Evolutionary conservation across 2,329 filamentous ascomycete genomes (phyloP), one percentile per base, ranked within the genome.

Genomic region (Colletotrichum sp.): DNA sequence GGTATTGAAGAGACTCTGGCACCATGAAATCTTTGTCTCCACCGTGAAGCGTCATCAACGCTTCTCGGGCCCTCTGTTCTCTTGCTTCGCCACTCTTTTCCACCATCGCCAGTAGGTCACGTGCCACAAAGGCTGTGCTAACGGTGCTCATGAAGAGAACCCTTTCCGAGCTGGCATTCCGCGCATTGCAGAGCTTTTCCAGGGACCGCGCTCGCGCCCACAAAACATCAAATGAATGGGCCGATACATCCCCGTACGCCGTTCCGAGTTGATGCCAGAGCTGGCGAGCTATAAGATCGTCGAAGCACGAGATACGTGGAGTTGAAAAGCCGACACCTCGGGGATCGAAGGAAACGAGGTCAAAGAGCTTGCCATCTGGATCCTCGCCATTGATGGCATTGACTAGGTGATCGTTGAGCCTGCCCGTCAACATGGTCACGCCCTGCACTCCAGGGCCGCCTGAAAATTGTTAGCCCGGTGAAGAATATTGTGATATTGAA

Each of bases 291-390:
- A 72, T 12, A 13, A 57, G 63, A 24, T 72, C 32, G 4, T 52
- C 70, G 18, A 72, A 60, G 32, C 61, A 72, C 4, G 70, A 72
- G 18, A 60, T 72, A 2, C 65, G 24, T n/a, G 65, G 55, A 6
- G 71, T 73, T 39, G 71, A 63, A 24, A 69, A 63, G 16, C 65
- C 71, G n/a, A 89, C 81, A 5, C 87, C 88, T 7, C 88, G 86
- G 0, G 88, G 87, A 76, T 89, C 88, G 68, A 89, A 90, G 0
- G 83, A 84, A 2, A 90, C 72, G 1, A 90, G 78, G 75, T 90
- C 87, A 71, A 87, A 88, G 2, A 81, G 82, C 57, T 89, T 87
- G 12, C 87, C 87, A 0, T 26, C 52, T 7, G 63, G 4, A 16
- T 59, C 52, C 9, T 68, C n/a, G 18, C 63, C 34, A 18, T 72